Percentiles rank a stretch among this genome's conserved stretches.
Evolutionary conservation across 2,329 filamentous ascomycete genomes (phyloP).

Genomic region (Beauveria pseudobassiana): DNA sequence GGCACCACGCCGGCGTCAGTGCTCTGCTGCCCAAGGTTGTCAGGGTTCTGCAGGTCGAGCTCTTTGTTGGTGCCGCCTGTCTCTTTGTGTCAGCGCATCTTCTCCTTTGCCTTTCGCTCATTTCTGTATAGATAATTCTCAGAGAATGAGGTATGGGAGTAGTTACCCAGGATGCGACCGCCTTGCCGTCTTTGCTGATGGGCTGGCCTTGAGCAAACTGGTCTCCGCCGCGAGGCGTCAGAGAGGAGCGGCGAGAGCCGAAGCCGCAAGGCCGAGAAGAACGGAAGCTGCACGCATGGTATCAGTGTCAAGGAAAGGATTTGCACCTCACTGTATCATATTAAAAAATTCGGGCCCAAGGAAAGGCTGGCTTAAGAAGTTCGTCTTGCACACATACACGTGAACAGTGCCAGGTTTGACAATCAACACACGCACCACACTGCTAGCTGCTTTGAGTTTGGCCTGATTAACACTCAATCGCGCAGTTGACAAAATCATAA

Average conservation of each 20-base stretch:
- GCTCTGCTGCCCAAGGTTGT: slow-evolving; percentile 52
- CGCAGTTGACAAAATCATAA: background rate
- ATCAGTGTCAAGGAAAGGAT: background rate
- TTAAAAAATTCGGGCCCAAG: background rate
- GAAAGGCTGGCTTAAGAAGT: background rate
- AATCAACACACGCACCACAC: background rate
- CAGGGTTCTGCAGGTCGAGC: slow-evolving; percentile 55
- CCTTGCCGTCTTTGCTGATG: slow-evolving; percentile 49
- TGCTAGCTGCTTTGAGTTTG: background rate
- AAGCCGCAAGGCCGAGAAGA: background rate
- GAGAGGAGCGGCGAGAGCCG: slow-evolving; percentile 16
- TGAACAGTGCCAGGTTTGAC: background rate
- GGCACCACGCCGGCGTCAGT: slow-evolving; percentile 58
- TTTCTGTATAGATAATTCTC: background rate
- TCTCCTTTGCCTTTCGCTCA: background rate
- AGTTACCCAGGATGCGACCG: slow-evolving; percentile 47
- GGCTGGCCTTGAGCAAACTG: slow-evolving; percentile 46
- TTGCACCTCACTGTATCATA: background rate
- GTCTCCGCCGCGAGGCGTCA: slow-evolving; percentile 17
- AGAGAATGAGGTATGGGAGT: too few relatives aligned
- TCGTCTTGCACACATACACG: background rate
- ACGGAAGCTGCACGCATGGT: background rate
- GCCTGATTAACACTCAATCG: background rate
- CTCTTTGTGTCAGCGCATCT: background rate
- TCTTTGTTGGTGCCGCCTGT: slow-evolving; percentile 56